Percentiles rank a stretch among this genome's conserved stretches.
These are phyloP conservation scores for Stellera chamaejasme DNA, from an alignment of 345 rosid species.

Conservation along the genomic window DNA sequence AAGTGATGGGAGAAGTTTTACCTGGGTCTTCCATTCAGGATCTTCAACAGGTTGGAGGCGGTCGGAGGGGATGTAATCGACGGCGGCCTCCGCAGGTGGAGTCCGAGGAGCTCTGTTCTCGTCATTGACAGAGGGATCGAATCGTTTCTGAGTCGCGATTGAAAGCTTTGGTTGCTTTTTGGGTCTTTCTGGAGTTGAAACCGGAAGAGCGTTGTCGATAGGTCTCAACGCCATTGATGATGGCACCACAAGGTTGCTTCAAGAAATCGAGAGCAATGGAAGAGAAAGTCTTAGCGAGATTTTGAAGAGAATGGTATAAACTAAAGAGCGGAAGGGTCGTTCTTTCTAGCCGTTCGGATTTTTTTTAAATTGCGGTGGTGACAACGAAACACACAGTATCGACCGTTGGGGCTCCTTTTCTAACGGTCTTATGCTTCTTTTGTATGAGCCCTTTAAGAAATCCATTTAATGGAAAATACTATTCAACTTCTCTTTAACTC, in stretches of 20 bases:
- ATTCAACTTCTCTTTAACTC: no score
- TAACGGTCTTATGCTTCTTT: no score
- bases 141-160: slow-evolving; percentile 16
- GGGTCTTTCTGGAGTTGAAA: slow-evolving; percentile 45
- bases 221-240: slow-evolving; percentile 67
- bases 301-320: slow-evolving; percentile 2
- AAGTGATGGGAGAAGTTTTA: slow-evolving; percentile 9
- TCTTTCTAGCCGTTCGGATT: no score
- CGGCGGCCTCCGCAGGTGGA: slow-evolving; percentile 25
- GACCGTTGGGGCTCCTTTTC: no score
- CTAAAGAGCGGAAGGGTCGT: no score
- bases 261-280: background rate
- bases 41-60: slow-evolving; percentile 42
- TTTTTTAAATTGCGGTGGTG: no score
- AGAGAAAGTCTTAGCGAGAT: background rate
- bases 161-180: slow-evolving; percentile 56
- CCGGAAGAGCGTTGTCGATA: slow-evolving; percentile 78
- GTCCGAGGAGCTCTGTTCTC: slow-evolving; percentile 17
- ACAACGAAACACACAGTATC: no score
- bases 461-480: no score
- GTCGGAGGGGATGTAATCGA: slow-evolving; percentile 68
- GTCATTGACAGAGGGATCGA: slow-evolving; percentile 6
- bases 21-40: slow-evolving; percentile 44
- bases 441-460: no score
- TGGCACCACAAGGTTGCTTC: background rate